Conservation (phyloP, 441 rosid genomes). For the Gossypium schwendimanii region DNA sequence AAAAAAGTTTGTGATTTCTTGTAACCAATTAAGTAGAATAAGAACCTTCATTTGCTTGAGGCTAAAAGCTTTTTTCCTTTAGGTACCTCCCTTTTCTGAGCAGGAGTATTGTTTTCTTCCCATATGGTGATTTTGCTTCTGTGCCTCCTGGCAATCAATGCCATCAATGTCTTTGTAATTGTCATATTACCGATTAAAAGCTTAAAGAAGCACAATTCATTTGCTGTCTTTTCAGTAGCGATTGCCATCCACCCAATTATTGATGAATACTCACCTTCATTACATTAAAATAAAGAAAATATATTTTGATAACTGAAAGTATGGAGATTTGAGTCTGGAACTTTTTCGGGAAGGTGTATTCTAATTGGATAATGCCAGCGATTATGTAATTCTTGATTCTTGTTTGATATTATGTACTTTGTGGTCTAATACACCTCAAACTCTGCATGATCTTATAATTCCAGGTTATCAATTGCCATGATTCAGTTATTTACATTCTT, state of each 20-base stretch:
- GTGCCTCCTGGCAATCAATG: no score
- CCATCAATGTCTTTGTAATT: not conserved
- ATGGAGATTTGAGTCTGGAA: not conserved
- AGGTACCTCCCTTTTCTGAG: not conserved
- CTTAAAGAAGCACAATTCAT: not conserved
- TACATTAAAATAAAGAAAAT: not conserved
- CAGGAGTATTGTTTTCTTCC: not conserved
- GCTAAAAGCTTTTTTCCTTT: not conserved
- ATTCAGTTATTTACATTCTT: conserved; percentile 83
- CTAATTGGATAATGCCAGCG: not conserved
- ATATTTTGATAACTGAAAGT: not conserved
- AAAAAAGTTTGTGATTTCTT: not conserved
- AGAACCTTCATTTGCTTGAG: not conserved
- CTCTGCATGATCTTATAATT: conserved; percentile 1
- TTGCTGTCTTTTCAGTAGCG: not conserved
- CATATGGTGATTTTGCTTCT: not conserved
- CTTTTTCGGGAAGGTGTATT: not conserved
- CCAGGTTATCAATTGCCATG: conserved; percentile 96
- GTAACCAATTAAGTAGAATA: not conserved
- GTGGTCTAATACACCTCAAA: conserved; percentile 1
- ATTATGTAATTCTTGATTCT: not conserved
- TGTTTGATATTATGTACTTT: not conserved
- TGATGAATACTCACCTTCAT: not conserved
- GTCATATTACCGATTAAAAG: not conserved
- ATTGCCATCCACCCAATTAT: not conserved